Evolutionary conservation across 352 stramenopile genomes (phyloP).

Genomic region (Pythium volutum): DNA sequence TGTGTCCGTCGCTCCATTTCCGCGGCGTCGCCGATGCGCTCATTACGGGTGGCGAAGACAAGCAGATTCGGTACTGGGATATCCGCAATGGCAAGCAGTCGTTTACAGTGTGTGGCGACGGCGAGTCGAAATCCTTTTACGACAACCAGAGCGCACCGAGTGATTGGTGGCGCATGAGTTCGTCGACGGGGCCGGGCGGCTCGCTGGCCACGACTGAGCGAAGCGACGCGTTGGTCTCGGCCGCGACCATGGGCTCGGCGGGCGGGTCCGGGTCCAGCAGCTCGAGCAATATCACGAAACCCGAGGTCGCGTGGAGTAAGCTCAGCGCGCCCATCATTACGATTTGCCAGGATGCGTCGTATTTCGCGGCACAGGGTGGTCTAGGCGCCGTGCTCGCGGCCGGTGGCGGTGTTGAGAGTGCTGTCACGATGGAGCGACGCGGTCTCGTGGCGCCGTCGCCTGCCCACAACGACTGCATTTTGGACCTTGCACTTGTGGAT

Average conservation of each 20-base stretch:
- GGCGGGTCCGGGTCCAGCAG: constrained; percentile 1
- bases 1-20: constrained; percentile 88
- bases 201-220: constrained; percentile 23
- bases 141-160: constrained; percentile 72
- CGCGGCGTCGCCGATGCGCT: constrained; percentile 79
- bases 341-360: constrained; percentile 81
- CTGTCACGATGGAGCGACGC: constrained; percentile 84
- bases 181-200: constrained; percentile 34
- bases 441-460: constrained; percentile 85
- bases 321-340: constrained; percentile 79
- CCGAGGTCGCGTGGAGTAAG: constrained; percentile 87
- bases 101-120: constrained; percentile 91
- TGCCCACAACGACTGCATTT: constrained; percentile 92
- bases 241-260: constrained; percentile 28
- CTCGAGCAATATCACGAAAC: constrained; percentile 53
- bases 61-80: constrained; percentile 97
- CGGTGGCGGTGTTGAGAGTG: constrained; percentile 56
- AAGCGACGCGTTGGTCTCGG: constrained; percentile 27
- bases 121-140: constrained; percentile 84
- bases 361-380: constrained; percentile 52
- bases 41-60: constrained; percentile 94
- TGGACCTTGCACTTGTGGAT: constrained; percentile 94
- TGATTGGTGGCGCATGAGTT: constrained; percentile 85
- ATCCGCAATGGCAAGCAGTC: constrained; percentile 92
- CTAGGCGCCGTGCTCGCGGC: constrained; percentile 42